These are phyloP conservation scores for Fennellomyces sp. DNA, from an alignment of 371 early-diverging fungal species.

Conservation along the genomic window DNA sequence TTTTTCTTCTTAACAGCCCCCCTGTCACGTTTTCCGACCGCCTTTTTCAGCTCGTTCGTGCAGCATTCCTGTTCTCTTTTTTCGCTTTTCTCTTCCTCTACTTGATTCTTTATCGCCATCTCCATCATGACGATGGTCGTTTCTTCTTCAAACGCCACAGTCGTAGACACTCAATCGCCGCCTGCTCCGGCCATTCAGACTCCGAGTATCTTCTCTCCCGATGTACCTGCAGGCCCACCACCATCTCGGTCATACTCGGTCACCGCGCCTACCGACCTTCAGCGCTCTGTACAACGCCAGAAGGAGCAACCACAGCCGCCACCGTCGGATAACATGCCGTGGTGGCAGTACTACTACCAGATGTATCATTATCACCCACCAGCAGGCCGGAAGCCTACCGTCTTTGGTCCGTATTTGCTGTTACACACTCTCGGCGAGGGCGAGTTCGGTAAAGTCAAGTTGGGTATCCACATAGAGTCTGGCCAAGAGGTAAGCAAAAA, in stretches of 20 bases:
- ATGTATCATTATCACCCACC: conserved; percentile 49
- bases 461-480: conserved; percentile 90
- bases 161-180: conserved; percentile 1
- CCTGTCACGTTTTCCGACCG: conserved; percentile 13
- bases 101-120: not conserved
- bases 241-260: conserved; percentile 12
- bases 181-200: conserved; percentile 11
- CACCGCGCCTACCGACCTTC: conserved; percentile 10
- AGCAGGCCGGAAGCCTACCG: conserved; percentile 52
- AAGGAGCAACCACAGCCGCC: conserved; percentile 34
- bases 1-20: not conserved
- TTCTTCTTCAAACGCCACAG: conserved; percentile 6
- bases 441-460: conserved; percentile 98
- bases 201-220: conserved; percentile 11
- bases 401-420: conserved; percentile 94
- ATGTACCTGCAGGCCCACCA: conserved; percentile 4
- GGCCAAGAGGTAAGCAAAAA: conserved; percentile 82
- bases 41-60: conserved; percentile 12
- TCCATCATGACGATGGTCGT: conserved; percentile 13
- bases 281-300: conserved; percentile 29
- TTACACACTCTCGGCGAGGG: conserved; percentile 98
- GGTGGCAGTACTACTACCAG: conserved; percentile 52
- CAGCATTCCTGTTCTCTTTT: not conserved
- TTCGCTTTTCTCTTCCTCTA: conserved; percentile 6
- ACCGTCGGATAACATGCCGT: conserved; percentile 22